Evolutionary conservation across 1,284 basidiomycete genomes (phyloP).

Genomic region (Pterula multifida): DNA sequence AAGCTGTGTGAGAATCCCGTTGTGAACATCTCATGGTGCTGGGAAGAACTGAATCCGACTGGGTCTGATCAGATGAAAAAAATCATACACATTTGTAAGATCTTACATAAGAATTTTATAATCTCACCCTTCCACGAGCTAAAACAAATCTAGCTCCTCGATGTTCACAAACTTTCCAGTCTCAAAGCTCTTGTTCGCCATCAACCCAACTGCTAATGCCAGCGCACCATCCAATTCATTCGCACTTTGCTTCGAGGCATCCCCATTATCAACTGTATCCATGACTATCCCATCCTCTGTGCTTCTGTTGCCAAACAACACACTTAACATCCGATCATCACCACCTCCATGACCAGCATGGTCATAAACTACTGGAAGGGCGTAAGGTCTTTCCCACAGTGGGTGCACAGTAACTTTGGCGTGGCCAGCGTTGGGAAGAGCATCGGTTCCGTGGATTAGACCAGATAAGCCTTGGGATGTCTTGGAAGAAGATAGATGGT

Average conservation of each 20-base stretch:
- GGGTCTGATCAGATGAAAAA: too few relatives aligned
- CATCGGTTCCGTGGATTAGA: constrained; percentile 29
- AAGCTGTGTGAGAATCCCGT: too few relatives aligned
- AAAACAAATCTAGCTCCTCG: constrained; percentile 9
- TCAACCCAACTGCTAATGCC: constrained; percentile 37
- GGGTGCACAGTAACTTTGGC: constrained; percentile 33
- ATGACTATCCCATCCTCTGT: constrained; percentile 19
- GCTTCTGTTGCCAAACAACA: constrained; percentile 31
- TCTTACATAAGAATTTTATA: too few relatives aligned
- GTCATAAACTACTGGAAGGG: constrained; percentile 29
- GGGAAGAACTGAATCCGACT: too few relatives aligned
- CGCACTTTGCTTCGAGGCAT: constrained; percentile 33
- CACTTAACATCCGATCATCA: constrained; percentile 37
- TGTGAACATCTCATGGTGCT: too few relatives aligned
- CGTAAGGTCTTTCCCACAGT: constrained; percentile 31
- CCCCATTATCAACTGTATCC: constrained; percentile 10
- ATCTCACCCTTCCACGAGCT: too few relatives aligned
- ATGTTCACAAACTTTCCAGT: constrained; percentile 31
- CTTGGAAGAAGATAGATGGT: constrained; percentile 5
- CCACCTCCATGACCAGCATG: constrained; percentile 41
- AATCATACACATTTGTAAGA: too few relatives aligned
- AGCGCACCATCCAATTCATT: constrained; percentile 38
- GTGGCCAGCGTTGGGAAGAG: constrained; percentile 32
- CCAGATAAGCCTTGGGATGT: constrained; percentile 20
- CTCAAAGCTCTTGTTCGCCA: constrained; percentile 42